Base-by-base conservation (phyloP, 768 basidiomycete genomes). In the Rhodosporidiobolus odoratus region DNA sequence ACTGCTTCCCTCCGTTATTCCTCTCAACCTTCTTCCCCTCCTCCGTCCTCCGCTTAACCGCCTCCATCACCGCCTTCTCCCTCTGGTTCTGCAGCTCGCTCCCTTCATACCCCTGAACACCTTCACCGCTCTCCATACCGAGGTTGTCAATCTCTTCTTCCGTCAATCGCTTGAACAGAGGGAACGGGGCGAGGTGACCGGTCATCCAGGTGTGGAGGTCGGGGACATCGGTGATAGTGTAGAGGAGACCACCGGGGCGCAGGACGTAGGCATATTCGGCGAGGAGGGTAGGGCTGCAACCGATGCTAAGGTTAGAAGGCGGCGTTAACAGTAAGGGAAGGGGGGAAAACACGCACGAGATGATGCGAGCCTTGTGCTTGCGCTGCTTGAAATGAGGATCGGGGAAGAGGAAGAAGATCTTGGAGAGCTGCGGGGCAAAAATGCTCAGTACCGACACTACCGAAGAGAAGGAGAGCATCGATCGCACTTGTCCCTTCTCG, bases 351-450 rank as follows among this genome's bases (percentile, higher is more conserved):
- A 50, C 82, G 64, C 60, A 81, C 62, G 94, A 96, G 78, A 98
- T 94, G 79, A 98, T 98, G 78, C 96, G 88, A 3, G 95, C 95
- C 82, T 99, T 99, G 84, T 98, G 95, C 80, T 99, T 99, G 76
- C 94, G 88, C 15, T 86, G 84, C 80, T 99, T 98, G 85, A 99
- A 99, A 80, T 98, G 96, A 0, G 96, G 96, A 80, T 99, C 96
- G 50, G 96, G 96, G 81, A 98, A 99, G 68, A 98, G 85, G 83
- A 99, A 98, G 82, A 99, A 99, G 59, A 99, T 84, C 58, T 95
- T 88, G 27, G 89, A 88, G 45, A 99, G 83, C 72, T 83, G 58
- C 19, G 19, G 25, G 15, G n/a, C 41, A 4, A n/a, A 38, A 1
- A 21, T 6, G 4, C 30, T 59, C 19, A 40, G 64, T 52, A 23